These are phyloP conservation scores for Haberlea rhodopensis DNA, from an alignment of 257 asterid species.

Conservation along the genomic window DNA sequence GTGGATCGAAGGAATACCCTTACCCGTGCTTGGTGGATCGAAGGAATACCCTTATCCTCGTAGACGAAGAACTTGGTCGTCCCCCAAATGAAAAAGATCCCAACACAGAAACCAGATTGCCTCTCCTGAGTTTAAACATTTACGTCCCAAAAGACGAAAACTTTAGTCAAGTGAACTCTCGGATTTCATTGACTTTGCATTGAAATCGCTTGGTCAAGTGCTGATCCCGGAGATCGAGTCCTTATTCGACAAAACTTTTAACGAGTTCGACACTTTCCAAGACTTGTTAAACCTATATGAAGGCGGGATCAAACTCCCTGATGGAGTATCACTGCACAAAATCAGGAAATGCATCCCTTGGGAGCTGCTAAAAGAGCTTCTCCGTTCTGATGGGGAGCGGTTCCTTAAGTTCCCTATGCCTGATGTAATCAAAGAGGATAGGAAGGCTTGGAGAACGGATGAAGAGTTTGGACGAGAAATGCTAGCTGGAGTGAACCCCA, in stretches of 20 bases:
- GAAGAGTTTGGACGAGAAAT: conserved; percentile 88
- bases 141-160: conserved; percentile 71
- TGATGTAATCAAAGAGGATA: conserved; percentile 59
- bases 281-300: conserved; percentile 41
- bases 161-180: conserved; percentile 57
- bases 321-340: conserved; percentile 25
- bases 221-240: conserved; percentile 49
- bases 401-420: conserved; percentile 57
- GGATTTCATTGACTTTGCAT: conserved; percentile 49
- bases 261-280: conserved; percentile 52
- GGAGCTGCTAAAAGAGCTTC: conserved; percentile 46
- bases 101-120: conserved; percentile 54
- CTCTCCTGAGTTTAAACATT: conserved; percentile 49
- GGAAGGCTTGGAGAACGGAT: conserved; percentile 90
- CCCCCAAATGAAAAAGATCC: conserved; percentile 72
- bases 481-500: conserved; percentile 97
- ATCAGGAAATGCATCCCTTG: conserved; percentile 35
- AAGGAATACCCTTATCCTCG: too few relatives aligned
- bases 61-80: conserved; percentile 76
- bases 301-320: conserved; percentile 45
- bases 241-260: conserved; percentile 36
- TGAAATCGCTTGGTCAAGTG: conserved; percentile 51
- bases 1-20: too few relatives aligned
- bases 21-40: too few relatives aligned
- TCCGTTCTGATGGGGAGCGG: conserved; percentile 48